These are phyloP conservation scores for Eutrema yunnanense DNA, from an alignment of 345 rosid genomes.

Conservation along the genomic window DNA sequence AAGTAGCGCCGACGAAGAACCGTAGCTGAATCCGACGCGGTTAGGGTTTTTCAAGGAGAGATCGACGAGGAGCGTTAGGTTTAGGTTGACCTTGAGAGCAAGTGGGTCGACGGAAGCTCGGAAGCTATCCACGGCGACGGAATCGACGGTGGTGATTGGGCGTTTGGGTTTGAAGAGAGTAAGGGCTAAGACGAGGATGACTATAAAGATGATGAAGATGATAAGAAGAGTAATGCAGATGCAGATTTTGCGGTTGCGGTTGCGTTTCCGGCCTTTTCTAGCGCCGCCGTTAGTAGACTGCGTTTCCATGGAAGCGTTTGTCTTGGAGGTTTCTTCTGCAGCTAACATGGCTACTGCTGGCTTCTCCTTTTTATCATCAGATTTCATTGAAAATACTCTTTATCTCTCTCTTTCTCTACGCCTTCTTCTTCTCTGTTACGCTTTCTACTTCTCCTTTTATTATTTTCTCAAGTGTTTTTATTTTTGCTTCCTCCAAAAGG, in stretches of 20 bases:
- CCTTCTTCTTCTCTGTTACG: constrained; percentile 15
- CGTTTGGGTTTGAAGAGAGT: constrained; percentile 75
- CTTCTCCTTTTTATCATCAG: constrained; percentile 11
- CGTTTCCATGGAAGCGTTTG: constrained; percentile 31
- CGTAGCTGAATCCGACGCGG: constrained; percentile 56
- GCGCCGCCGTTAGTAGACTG: constrained; percentile 1
- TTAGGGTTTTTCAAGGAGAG: constrained; percentile 63
- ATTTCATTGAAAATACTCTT: not conserved
- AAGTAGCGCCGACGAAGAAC: constrained; percentile 35
- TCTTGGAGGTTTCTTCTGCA: not conserved
- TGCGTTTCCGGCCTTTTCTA: constrained; percentile 11
- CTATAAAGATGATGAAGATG: constrained; percentile 29
- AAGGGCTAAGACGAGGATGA: constrained; percentile 46
- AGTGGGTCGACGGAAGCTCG: constrained; percentile 23
- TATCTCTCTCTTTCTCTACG: not conserved
- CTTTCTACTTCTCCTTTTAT: not conserved
- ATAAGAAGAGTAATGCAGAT: constrained; percentile 23
- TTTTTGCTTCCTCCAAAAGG: not conserved
- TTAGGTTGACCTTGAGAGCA: constrained; percentile 31
- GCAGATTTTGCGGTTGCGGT: constrained; percentile 38
- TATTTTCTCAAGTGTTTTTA: not conserved
- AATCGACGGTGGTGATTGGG: constrained; percentile 40
- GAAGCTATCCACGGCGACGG: constrained; percentile 37
- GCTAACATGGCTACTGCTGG: constrained; percentile 9
- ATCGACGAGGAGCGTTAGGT: constrained; percentile 45